Evolutionary conservation across 495 filamentous ascomycete genomes (phyloP).

Genomic region (Penicillium salamii): DNA sequence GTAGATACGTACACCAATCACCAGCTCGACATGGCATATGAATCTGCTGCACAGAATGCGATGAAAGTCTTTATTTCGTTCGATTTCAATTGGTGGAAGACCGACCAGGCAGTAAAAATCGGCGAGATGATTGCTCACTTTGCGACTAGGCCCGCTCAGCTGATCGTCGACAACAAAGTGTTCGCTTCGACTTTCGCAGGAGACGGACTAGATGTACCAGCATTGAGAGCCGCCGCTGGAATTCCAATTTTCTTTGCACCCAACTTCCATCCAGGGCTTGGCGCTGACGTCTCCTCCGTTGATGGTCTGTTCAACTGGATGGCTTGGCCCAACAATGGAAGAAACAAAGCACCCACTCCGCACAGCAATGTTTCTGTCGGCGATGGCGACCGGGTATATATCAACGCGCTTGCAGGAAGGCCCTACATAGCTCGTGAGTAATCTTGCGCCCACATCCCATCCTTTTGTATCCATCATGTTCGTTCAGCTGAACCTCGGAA

Average conservation of each 20-base stretch:
- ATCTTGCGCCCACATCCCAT: not conserved
- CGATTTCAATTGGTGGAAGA: constrained; percentile 55
- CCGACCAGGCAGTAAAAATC: constrained; percentile 37
- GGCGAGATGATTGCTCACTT: constrained; percentile 51
- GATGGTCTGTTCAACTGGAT: constrained; percentile 60
- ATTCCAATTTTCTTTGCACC: constrained; percentile 53
- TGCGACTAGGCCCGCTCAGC: constrained; percentile 44
- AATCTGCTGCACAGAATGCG: constrained; percentile 52
- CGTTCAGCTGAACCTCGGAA: not conserved
- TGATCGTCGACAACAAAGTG: constrained; percentile 52
- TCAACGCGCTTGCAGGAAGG: constrained; percentile 46
- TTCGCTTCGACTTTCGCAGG: constrained; percentile 56
- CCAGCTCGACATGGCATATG: constrained; percentile 54
- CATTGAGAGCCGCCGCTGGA: constrained; percentile 42
- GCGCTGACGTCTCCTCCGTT: constrained; percentile 32
- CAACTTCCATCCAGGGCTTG: constrained; percentile 48
- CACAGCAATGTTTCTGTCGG: constrained; percentile 44
- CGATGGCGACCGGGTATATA: constrained; percentile 48
- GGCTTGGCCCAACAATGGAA: constrained; percentile 55
- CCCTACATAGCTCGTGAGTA: constrained; percentile 50
- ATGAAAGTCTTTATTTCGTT: constrained; percentile 63
- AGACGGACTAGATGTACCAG: constrained; percentile 46
- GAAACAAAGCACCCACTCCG: constrained; percentile 51
- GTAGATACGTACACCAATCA: constrained; percentile 49
- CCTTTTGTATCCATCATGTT: not conserved